Evolutionary conservation across 2,329 filamentous ascomycete species (phyloP).

Genomic region (Dothiorella sarmentorum): DNA sequence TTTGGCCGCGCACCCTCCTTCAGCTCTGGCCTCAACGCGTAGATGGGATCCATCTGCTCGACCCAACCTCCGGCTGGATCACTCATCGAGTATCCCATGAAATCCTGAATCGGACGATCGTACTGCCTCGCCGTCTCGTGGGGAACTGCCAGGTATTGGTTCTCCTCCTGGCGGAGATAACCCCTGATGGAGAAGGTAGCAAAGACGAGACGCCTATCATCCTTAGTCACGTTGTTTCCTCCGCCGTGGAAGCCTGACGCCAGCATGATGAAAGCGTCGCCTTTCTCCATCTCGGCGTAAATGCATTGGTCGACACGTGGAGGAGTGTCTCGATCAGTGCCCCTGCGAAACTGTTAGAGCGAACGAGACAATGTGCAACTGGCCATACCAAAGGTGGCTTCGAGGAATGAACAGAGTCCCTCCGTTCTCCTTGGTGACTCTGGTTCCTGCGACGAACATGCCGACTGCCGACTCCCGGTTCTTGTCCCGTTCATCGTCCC

Average conservation of each 20-base stretch:
- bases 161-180: slow-evolving; percentile 32
- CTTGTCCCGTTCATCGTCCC: not conserved
- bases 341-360: not conserved
- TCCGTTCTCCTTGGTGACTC: slow-evolving; percentile 8
- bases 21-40: slow-evolving; percentile 18
- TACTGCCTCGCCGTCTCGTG: slow-evolving; percentile 25
- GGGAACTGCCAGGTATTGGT: slow-evolving; percentile 35
- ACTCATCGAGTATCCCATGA: slow-evolving; percentile 24
- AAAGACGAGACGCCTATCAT: slow-evolving; percentile 14
- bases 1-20: slow-evolving; percentile 7
- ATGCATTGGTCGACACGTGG: not conserved
- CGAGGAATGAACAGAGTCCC: slow-evolving; percentile 9
- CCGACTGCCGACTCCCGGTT: slow-evolving; percentile 4
- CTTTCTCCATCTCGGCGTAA: slow-evolving; percentile 20
- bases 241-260: slow-evolving; percentile 21
- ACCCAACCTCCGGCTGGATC: slow-evolving; percentile 21
- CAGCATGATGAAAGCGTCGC: slow-evolving; percentile 23
- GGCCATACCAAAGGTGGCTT: slow-evolving; percentile 3
- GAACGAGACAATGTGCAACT: not conserved
- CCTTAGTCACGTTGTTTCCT: slow-evolving; percentile 12
- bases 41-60: slow-evolving; percentile 21
- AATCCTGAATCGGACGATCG: slow-evolving; percentile 20
- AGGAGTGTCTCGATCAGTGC: not conserved
- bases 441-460: slow-evolving; percentile 7
- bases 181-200: slow-evolving; percentile 6